A percentile compares a stretch with the other conserved stretches of the same genome.
Conservation (phyloP, 2,329 filamentous ascomycete genomes). For the Huntiella decipiens region DNA sequence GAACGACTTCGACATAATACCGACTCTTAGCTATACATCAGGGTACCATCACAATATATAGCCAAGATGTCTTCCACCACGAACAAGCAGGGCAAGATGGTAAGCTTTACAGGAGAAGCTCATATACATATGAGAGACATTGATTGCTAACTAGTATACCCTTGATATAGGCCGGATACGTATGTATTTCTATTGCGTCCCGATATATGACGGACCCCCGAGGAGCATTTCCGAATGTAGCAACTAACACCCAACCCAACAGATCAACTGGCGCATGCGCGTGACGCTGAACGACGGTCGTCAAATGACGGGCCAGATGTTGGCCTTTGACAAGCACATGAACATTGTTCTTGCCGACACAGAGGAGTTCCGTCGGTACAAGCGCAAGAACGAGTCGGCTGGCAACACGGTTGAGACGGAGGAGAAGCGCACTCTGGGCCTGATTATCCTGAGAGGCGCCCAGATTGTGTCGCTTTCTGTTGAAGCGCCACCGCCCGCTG, state of each 20-base stretch:
- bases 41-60: not conserved
- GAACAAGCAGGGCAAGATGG: constrained; percentile 99
- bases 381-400: constrained; percentile 56
- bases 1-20: too few relatives aligned
- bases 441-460: constrained; percentile 85
- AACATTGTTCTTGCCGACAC: constrained; percentile 97
- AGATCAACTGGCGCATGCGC: constrained; percentile 99
- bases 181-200: not conserved
- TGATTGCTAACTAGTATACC: constrained; percentile 2
- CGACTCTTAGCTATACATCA: not conserved
- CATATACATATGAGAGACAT: not conserved
- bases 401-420: constrained; percentile 66
- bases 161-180: constrained; percentile 27
- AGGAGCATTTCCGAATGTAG: too few relatives aligned
- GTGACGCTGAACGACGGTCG: constrained; percentile 87
- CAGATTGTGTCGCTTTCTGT: constrained; percentile 90
- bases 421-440: constrained; percentile 90
- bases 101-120: constrained; percentile 24
- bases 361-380: constrained; percentile 87
- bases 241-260: not conserved
- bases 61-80: constrained; percentile 29
- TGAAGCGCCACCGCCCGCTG: constrained; percentile 85
- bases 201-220: not conserved
- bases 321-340: constrained; percentile 99
- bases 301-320: constrained; percentile 94